These are phyloP conservation scores for Tuber umbilicatum DNA, from an alignment of 495 filamentous ascomycete genomes.

Conservation along the genomic window DNA sequence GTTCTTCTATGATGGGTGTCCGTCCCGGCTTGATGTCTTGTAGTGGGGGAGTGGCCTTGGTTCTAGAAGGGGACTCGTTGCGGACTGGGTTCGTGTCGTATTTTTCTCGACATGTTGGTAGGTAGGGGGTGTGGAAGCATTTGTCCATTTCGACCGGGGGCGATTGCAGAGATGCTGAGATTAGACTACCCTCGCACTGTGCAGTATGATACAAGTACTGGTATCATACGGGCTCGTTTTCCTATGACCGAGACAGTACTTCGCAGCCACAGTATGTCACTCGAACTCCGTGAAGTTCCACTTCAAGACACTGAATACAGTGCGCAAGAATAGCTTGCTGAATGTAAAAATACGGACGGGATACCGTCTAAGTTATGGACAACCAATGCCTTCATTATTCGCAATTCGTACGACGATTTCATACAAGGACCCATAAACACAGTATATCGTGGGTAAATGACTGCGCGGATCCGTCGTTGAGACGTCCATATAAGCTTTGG, in stretches of 20 bases:
- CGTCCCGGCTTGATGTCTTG: no score
- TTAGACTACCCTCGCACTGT: background rate
- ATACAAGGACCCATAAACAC: background rate
- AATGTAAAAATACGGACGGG: background rate
- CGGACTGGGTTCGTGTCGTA: background rate
- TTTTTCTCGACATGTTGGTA: background rate
- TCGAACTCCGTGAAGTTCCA: background rate
- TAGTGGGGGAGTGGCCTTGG: no score
- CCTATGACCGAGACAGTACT: background rate
- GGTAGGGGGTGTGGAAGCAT: background rate
- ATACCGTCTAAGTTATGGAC: background rate
- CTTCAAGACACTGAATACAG: background rate
- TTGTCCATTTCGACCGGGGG: background rate
- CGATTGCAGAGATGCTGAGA: background rate
- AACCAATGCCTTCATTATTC: background rate
- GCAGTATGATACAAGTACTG: no score
- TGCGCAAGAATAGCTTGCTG: background rate
- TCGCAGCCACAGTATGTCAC: background rate
- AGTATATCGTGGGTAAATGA: no score
- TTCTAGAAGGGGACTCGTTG: background rate
- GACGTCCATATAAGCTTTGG: constrained; percentile 1
- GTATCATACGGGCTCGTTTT: background rate
- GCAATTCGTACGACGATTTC: background rate
- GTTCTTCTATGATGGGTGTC: background rate
- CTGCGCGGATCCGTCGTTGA: background rate